Evolutionary conservation across 2,329 filamentous ascomycete genomes (phyloP).

Genomic region (Penicillium sp.): DNA sequence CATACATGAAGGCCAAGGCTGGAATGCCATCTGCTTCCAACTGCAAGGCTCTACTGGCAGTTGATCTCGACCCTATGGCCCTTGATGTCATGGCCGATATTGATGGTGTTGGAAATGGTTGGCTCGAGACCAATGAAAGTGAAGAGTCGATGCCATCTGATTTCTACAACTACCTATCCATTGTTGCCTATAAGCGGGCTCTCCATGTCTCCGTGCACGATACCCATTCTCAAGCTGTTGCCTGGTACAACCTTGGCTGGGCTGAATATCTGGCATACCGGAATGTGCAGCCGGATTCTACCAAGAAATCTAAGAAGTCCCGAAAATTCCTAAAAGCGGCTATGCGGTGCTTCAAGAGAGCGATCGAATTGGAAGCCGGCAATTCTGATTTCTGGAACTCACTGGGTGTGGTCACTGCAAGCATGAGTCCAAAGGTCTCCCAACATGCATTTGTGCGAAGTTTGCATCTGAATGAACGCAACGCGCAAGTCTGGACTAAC

Average conservation of each 20-base stretch:
- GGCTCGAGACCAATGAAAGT: slow-evolving; percentile 35
- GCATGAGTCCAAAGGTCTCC: slow-evolving; percentile 79
- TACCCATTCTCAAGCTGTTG: slow-evolving; percentile 85
- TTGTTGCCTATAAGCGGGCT: slow-evolving; percentile 84
- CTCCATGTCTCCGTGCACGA: slow-evolving; percentile 72
- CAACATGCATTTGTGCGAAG: slow-evolving; percentile 93
- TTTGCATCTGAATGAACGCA: slow-evolving; percentile 87
- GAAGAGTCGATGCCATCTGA: slow-evolving; percentile 42
- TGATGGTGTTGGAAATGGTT: slow-evolving; percentile 60
- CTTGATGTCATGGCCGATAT: slow-evolving; percentile 66
- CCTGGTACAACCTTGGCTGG: slow-evolving; percentile 96
- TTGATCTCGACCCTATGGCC: slow-evolving; percentile 49
- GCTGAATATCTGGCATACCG: slow-evolving; percentile 79
- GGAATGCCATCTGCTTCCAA: slow-evolving; percentile 59
- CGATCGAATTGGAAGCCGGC: slow-evolving; percentile 90
- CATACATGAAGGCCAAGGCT: slow-evolving; percentile 68
- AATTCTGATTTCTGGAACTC: slow-evolving; percentile 98
- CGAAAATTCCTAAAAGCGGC: slow-evolving; percentile 73
- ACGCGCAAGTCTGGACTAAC: slow-evolving; percentile 84
- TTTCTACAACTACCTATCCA: slow-evolving; percentile 66
- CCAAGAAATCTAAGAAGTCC: slow-evolving; percentile 50
- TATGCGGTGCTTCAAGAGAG: slow-evolving; percentile 87
- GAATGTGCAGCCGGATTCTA: slow-evolving; percentile 53
- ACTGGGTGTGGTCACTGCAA: slow-evolving; percentile 84
- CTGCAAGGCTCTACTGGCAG: slow-evolving; percentile 59